Evolutionary conservation across 768 basidiomycete species (phyloP).

Genomic region (Agrocybe chaxingu): DNA sequence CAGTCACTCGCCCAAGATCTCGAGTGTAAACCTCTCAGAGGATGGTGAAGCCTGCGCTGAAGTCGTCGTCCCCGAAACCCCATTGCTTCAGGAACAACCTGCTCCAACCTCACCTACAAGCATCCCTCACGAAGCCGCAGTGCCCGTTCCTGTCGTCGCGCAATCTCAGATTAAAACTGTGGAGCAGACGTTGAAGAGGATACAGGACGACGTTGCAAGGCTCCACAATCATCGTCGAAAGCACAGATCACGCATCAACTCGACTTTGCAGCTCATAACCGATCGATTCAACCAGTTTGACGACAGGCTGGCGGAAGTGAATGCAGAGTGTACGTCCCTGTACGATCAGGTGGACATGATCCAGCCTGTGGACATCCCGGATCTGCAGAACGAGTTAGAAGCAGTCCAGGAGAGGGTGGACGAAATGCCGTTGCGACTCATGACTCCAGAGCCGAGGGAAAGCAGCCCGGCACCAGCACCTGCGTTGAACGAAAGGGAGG

Average conservation of each 20-base stretch:
- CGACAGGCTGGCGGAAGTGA: conserved; percentile 34
- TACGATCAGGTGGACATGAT: conserved; percentile 33
- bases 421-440: background rate
- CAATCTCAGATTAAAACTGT: too few species aligned
- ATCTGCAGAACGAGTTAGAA: conserved; percentile 21
- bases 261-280: conserved; percentile 34
- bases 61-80: too few species aligned
- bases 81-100: too few species aligned
- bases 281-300: conserved; percentile 38
- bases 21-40: too few species aligned
- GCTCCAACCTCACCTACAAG: too few species aligned
- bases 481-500: conserved; percentile 17
- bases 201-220: conserved; percentile 7
- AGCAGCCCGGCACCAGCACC: background rate
- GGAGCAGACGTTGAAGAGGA: too few species aligned
- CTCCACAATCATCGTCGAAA: conserved; percentile 37
- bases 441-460: conserved; percentile 1
- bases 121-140: too few species aligned
- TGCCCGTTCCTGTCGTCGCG: too few species aligned
- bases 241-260: conserved; percentile 39
- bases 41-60: too few species aligned
- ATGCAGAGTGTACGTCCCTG: conserved; percentile 30
- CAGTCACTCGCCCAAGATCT: too few species aligned
- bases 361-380: conserved; percentile 22
- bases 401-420: conserved; percentile 25